Evolutionary conservation across 306 rosid genomes (phyloP), one percentile per base, ranked within the genome.

Genomic region (Quercus dentata): DNA sequence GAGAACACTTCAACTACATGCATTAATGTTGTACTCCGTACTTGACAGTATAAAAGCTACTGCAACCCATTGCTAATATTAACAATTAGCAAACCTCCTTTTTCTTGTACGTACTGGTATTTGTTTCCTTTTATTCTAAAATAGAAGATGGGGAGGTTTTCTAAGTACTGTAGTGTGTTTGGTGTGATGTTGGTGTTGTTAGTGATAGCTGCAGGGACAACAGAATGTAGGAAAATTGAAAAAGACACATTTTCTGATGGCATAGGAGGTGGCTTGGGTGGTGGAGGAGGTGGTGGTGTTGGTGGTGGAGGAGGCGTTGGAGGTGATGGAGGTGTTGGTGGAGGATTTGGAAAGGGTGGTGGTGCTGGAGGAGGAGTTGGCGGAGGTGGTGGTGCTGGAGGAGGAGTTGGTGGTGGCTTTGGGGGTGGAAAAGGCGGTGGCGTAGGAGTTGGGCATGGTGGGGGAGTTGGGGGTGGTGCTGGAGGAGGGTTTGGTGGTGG

Each of bases 21-120:
- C 56, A 91, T 88, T 87, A 73, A 87, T 85, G 81, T 5, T 35
- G 76, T 71, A 27, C 71, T 49, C 12, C 15, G 5, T 18, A 41
- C 21, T 71, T 25, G 4, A 5, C 73, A n/a, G 80, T 89, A 91
- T 91, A 92, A 89, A 88, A 78, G 11, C 28, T 10, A 55, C 56
- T 69, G 5, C 56, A 25, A 56, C 73, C 35, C 31, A 56, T 21
- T 81, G 76, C 70, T 52, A 80, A 61, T 3, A 23, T 13, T 71
- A 74, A 73, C 23, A 61, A 81, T 23, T 4, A 41, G 38, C 68
- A 71, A 74, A 69, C 12, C 15, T 30, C 79, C 54, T 2, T 35
- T 6, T 68, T n/a, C 55, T 49, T 15, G 18, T 5, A 3, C 44
- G 31, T 28, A 30, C 31, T 3, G 31, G 31, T 30, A 30, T 30